A percentile compares a stretch with the other conserved stretches of the same genome.
Evolutionary conservation across 768 basidiomycete species (phyloP).

Genomic region (Russula sp.): DNA sequence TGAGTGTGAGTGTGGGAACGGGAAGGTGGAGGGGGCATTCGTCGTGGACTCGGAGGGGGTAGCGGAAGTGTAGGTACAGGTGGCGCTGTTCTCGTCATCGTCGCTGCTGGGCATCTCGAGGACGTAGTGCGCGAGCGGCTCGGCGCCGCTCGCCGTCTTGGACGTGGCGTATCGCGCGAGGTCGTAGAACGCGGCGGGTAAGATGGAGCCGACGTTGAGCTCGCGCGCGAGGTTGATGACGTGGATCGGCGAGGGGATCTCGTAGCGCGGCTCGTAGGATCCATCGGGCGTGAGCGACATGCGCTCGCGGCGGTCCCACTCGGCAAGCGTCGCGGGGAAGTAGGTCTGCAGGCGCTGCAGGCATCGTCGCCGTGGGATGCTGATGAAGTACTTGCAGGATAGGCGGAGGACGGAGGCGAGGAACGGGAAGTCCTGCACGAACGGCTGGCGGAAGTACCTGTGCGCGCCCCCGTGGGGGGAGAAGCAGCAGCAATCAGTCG

Average conservation of each 20-base stretch:
- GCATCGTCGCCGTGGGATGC: constrained; percentile 55
- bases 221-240: constrained; percentile 64
- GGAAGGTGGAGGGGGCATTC: constrained; percentile 11
- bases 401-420: constrained; percentile 62
- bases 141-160: constrained; percentile 52
- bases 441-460: constrained; percentile 51
- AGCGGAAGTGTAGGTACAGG: neutral
- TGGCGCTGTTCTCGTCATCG: neutral
- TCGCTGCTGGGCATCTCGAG: neutral
- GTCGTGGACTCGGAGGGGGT: neutral
- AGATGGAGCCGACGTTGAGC: constrained; percentile 46
- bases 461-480: neutral
- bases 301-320: constrained; percentile 63
- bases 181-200: constrained; percentile 71
- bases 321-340: constrained; percentile 60
- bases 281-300: constrained; percentile 42
- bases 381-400: constrained; percentile 69
- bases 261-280: constrained; percentile 51
- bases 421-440: constrained; percentile 48
- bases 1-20: neutral
- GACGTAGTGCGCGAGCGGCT: constrained; percentile 25
- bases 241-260: constrained; percentile 59
- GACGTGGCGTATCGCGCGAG: constrained; percentile 66
- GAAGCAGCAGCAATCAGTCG: neutral
- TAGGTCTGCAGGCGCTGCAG: constrained; percentile 50